Base-by-base conservation (phyloP, 225 moss, liverwort and hornwort species). In the Antitrichia curtipendula region DNA sequence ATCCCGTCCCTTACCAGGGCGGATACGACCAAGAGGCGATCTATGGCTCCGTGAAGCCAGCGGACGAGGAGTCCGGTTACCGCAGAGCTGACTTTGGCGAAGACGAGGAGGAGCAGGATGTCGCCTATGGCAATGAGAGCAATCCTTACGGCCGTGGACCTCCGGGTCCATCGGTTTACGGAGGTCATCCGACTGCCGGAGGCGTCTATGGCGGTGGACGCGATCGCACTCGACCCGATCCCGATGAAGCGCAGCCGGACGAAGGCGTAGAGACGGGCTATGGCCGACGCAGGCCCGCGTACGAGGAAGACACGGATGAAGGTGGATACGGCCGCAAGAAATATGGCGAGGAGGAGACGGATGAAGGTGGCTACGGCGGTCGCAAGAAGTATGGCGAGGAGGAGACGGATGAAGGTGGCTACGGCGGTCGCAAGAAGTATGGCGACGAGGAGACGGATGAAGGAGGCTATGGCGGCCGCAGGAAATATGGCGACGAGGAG, bases 41-140 rank as follows among this genome's bases (percentile, higher is more conserved):
- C 3, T 94, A 94, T 75, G 94, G 94, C 43, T 86, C 94, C 64
- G 92, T 94, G 89, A 94, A 92, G 86, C 91, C 90, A 28, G 92
- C 92, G 45, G 92, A 94, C 28, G 90, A 91, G 68, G 90, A 88
- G 77, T 90, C 91, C 6, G 92, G 91, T 0, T 94, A 94, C 81
- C 88, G 87, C 34, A 82, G 90, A 15, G 50, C 90, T 15, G 81
- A 90, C 1, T 91, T 91, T 49, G 94, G 92, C 16, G 92, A 94
- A 47, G 92, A 90, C 43, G 88, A 87, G 41, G 90, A 92, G 19
- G 92, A 91, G 88, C 87, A 69, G 85, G 88, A 78, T 49, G 91
- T 80, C 31, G 80, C 86, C 7, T 94, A 94, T 6, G 94, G 94
- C 63, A 81, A 76, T 5, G 92, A 94, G 84, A 52, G 65, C 64